A percentile compares a stretch with the other conserved stretches of the same genome.
Evolutionary conservation across 1,284 basidiomycete genomes (phyloP).

Genomic region (Coniophora puteana): DNA sequence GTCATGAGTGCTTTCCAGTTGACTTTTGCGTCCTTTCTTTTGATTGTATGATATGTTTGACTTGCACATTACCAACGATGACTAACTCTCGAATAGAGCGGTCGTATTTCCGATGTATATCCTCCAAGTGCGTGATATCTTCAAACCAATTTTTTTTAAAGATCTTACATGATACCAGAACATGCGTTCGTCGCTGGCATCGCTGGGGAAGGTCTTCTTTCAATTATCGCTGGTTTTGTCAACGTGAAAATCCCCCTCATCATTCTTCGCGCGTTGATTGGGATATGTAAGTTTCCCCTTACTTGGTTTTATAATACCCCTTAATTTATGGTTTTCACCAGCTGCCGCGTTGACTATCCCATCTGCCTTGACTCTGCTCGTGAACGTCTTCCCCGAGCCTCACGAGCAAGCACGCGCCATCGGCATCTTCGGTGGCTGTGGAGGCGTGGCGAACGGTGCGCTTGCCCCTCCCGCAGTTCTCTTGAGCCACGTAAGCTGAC

Average conservation of each 20-base stretch:
- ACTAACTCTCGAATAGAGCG: constrained; percentile 21
- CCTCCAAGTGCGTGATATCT: constrained; percentile 19
- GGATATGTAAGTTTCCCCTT: constrained; percentile 28
- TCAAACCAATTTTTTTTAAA: not conserved
- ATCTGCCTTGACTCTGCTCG: constrained; percentile 42
- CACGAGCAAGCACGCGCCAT: constrained; percentile 43
- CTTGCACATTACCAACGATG: too few species aligned
- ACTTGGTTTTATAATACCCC: not conserved
- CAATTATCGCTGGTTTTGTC: constrained; percentile 38
- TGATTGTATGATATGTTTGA: constrained; percentile 30
- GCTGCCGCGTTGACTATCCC: constrained; percentile 44
- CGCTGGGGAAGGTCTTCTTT: constrained; percentile 32
- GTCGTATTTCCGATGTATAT: constrained; percentile 29
- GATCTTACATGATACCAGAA: constrained; percentile 13
- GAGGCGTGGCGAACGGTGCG: constrained; percentile 42
- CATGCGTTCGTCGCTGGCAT: constrained; percentile 27
- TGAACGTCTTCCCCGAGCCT: constrained; percentile 42
- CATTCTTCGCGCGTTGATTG: constrained; percentile 39
- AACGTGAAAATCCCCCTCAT: constrained; percentile 38
- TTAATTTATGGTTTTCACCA: constrained; percentile 10
- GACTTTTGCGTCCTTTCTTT: constrained; percentile 39
- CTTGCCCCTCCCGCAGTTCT: too few species aligned
- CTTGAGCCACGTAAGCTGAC: not conserved
- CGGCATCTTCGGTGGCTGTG: constrained; percentile 40
- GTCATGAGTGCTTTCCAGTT: constrained; percentile 38